Evolutionary conservation across 2,329 filamentous ascomycete genomes (phyloP), one percentile per base, ranked within the genome.

Genomic region (Dactylellina leptospora): DNA sequence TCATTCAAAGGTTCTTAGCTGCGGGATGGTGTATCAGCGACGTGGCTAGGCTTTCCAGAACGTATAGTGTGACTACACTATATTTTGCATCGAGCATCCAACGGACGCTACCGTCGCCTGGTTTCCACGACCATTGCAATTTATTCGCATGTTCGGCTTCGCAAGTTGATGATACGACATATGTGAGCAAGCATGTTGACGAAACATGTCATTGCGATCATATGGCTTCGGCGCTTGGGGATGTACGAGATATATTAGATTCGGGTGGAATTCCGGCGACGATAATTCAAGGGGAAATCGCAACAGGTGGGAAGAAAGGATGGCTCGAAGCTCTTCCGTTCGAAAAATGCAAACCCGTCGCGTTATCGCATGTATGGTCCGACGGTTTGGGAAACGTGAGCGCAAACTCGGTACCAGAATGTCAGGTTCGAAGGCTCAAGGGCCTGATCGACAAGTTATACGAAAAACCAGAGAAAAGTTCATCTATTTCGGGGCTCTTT

Each of bases 281-380:
- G 23, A 66, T 72, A 23, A 38, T 74, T 18, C 28, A 58, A 25
- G 61, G 61, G 0, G 61, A 66, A 25, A 58, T 58, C n/a, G 44
- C 61, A 18, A n/a, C 27, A 2, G 45, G 47, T 36, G 66, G 55
- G n/a, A 56, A 55, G 38, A 27, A 56, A 33, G 50, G 36, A 16
- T 47, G 48, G 30, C 25, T 53, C 10, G 55, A 38, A 63, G 74
- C 62, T 8, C 33, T 54, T 50, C 45, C 62, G n/a, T 68, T 68
- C 38, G 62, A 68, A 4, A 50, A 54, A 20, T 68, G 62, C 20
- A 59, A 54, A 36, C 23, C 62, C 9, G 51, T 75, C 28, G 74
- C 74, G 16, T 42, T 75, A 18, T 75, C 74, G 11, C 74, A 75
- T 30, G 74, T 74, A 13, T 75, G 74, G 74, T 69, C 74, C 4